phyloP scores from a whole-genome alignment of 164 flowering plant species.

The Magnolia kwangsiensis region DNA sequence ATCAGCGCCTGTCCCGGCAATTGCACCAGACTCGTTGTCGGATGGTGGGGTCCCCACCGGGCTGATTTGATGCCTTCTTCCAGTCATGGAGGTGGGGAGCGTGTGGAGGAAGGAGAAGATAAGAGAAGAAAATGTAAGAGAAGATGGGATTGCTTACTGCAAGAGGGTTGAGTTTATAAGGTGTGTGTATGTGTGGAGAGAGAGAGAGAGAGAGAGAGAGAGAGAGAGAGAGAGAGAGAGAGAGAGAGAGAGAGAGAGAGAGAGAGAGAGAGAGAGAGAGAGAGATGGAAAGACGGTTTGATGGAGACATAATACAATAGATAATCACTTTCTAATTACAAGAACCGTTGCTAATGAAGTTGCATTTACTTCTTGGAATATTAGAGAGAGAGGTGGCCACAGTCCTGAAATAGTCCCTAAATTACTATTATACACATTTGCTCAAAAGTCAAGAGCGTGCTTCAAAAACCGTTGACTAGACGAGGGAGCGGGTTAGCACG shows the following conservation, averaged over 20 bases:
- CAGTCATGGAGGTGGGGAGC: constrained; percentile 19
- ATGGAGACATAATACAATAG: constrained; percentile 25
- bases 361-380: background rate
- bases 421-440: background rate
- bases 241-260: background rate
- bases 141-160: background rate
- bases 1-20: constrained; percentile 10
- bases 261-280: too few relatives aligned
- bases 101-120: background rate
- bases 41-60: constrained; percentile 28
- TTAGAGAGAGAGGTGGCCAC: background rate
- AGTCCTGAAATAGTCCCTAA: background rate
- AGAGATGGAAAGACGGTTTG: constrained; percentile 28
- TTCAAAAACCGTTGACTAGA: too few relatives aligned
- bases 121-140: background rate
- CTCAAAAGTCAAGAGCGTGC: background rate
- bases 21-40: constrained; percentile 12
- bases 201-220: background rate
- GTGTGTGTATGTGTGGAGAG: constrained; percentile 1
- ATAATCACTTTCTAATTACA: constrained; percentile 1
- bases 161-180: constrained; percentile 4
- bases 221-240: too few relatives aligned
- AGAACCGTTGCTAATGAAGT: background rate
- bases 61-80: constrained; percentile 24
- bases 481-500: too few relatives aligned